phyloP scores from a whole-genome alignment of 805 yeast species.

The Cyberlindnera euphorbiae region DNA sequence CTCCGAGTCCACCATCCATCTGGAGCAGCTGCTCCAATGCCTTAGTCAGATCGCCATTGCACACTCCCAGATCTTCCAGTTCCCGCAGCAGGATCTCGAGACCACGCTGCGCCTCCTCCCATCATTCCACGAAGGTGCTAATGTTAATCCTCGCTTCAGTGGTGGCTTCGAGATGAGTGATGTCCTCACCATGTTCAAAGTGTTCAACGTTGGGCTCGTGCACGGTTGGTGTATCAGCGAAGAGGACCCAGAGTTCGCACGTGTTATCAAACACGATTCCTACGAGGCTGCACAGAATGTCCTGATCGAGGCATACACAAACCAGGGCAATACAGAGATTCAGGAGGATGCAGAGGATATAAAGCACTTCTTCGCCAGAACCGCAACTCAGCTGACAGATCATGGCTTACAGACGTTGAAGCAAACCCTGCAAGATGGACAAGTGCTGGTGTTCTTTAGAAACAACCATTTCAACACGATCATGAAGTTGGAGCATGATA shows the following conservation, averaged over 20 bases:
- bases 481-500: conserved; percentile 39
- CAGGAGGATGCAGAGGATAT: conserved; percentile 32
- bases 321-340: conserved; percentile 23
- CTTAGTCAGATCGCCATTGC: conserved; percentile 44
- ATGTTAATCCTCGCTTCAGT: conserved; percentile 65
- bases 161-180: conserved; percentile 52
- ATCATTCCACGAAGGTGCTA: conserved; percentile 60
- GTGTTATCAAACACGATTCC: conserved; percentile 38
- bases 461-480: conserved; percentile 86
- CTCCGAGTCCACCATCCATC: conserved; percentile 28
- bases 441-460: conserved; percentile 71
- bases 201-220: conserved; percentile 54
- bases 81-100: conserved; percentile 29
- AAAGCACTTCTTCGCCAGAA: conserved; percentile 48
- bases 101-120: conserved; percentile 53
- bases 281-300: conserved; percentile 59
- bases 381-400: conserved; percentile 72
- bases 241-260: conserved; percentile 29
- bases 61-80: conserved; percentile 23
- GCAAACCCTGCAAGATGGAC: conserved; percentile 42
- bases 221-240: conserved; percentile 84
- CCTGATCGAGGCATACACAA: conserved; percentile 40
- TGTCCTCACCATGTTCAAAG: conserved; percentile 52
- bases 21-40: conserved; percentile 41
- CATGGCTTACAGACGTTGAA: conserved; percentile 53